phyloP scores from a whole-genome alignment of 2,329 filamentous ascomycete genomes.

The Paecilomyces formosus region DNA sequence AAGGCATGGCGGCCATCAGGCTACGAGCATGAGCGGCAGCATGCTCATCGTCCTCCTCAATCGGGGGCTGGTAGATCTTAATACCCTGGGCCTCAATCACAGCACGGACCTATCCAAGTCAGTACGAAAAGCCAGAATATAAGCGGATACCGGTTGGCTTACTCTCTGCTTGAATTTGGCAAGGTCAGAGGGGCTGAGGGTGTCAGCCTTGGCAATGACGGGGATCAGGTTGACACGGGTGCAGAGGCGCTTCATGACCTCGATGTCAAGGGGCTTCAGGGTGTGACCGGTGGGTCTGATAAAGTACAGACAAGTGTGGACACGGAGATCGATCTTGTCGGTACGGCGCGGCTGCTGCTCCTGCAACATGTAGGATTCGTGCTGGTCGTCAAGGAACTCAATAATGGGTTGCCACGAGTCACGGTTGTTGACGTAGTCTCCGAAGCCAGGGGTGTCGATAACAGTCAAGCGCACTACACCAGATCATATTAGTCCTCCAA shows the following conservation, averaged over 20 bases:
- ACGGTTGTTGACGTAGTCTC: constrained; percentile 99
- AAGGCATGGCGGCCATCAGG: constrained; percentile 95
- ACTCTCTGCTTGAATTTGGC: constrained; percentile 93
- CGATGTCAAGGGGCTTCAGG: constrained; percentile 95
- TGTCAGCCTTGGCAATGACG: constrained; percentile 97
- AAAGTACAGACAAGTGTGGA: constrained; percentile 98
- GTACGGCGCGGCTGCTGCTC: constrained; percentile 97
- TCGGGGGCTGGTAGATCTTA: constrained; percentile 97
- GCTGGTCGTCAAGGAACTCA: constrained; percentile 99
- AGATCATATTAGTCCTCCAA: constrained; percentile 3
- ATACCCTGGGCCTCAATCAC: constrained; percentile 98
- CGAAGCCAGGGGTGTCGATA: constrained; percentile 97
- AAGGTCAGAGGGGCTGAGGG: constrained; percentile 84
- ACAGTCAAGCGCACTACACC: constrained; percentile 85
- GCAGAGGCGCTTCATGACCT: constrained; percentile 99
- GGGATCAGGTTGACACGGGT: constrained; percentile 97
- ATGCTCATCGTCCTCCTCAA: constrained; percentile 97
- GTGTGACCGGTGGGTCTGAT: constrained; percentile 98
- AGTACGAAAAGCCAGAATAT: constrained; percentile 18
- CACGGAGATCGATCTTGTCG: constrained; percentile 98
- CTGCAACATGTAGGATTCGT: constrained; percentile 99
- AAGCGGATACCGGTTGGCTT: constrained; percentile 26
- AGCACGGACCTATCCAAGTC: constrained; percentile 63
- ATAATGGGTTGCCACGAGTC: constrained; percentile 99
- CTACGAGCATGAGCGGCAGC: constrained; percentile 90